phyloP scores from a whole-genome alignment of 805 yeast species.

The Myxozyma kluyveri region DNA sequence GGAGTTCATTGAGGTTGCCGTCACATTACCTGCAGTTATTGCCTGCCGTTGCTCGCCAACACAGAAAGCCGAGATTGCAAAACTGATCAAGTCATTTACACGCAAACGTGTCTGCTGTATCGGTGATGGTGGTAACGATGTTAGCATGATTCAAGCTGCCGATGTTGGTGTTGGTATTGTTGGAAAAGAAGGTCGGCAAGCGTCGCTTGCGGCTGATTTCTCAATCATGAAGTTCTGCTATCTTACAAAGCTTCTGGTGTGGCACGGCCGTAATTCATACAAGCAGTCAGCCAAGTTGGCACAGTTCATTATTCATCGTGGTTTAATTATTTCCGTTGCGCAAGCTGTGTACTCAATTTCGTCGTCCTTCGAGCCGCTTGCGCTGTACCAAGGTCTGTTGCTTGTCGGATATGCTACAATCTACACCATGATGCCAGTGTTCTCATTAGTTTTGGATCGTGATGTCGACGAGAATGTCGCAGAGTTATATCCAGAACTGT shows the following conservation, averaged over 20 bases:
- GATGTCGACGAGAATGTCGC: conserved; percentile 90
- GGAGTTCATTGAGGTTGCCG: conserved; percentile 76
- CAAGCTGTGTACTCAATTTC: conserved; percentile 90
- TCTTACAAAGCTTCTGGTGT: conserved; percentile 75
- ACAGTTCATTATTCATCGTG: conserved; percentile 95
- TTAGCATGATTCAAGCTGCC: conserved; percentile 97
- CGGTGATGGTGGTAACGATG: conserved; percentile 99
- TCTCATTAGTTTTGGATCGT: conserved; percentile 82
- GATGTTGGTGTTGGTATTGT: conserved; percentile 99
- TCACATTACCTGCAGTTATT: conserved; percentile 85
- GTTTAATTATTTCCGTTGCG: conserved; percentile 86
- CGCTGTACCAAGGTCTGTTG: conserved; percentile 91
- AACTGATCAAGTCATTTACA: conserved; percentile 70
- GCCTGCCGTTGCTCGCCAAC: conserved; percentile 99
- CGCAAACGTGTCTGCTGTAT: conserved; percentile 93
- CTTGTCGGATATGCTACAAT: conserved; percentile 98
- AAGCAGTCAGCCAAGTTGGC: conserved; percentile 92
- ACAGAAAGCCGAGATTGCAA: conserved; percentile 94
- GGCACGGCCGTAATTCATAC: conserved; percentile 99
- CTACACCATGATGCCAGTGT: conserved; percentile 98
- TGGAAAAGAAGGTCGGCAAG: conserved; percentile 98
- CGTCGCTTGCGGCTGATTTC: conserved; percentile 95
- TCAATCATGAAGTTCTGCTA: conserved; percentile 89
- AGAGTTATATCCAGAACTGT: conserved; percentile 87
- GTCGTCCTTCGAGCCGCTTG: conserved; percentile 88